Base-by-base conservation (phyloP, 1,284 basidiomycete species). In the Moniliella sp. region DNA sequence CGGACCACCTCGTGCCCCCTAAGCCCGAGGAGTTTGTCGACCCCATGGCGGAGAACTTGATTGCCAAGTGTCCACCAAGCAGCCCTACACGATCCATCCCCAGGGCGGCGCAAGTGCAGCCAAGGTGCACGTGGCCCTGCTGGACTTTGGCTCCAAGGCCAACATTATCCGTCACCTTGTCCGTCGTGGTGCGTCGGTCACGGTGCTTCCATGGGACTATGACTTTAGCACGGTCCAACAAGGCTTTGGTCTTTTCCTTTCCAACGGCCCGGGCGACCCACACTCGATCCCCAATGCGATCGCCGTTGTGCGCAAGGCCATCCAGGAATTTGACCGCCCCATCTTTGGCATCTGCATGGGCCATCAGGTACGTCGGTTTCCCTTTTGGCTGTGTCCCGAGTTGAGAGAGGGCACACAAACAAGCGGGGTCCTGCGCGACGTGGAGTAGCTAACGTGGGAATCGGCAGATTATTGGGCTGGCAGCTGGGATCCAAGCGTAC, bases 261-360 rank as follows among this genome's bases (percentile, higher is more conserved):
- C 80, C 46, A 97, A 97, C 62, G 88, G 91, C 8, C 88, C 88
- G 2, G 88, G 88, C 42, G 83, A 88, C 62, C 91, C 88, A 15
- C 69, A 70, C 48, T 78, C 80, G 45, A 88, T 84, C 64, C 74
- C 75, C 70, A 74, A 81, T 37, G 83, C 83, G 14, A 57, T 76
- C 42, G 73, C 78, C 39, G 72, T 93, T 36, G 72, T 80, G 46
- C 69, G 70, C 50, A 83, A 80, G 11, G 66, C 94, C 34, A 55
- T 71, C 31, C 34, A 49, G 18, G 78, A 88, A 61, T 94, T 86
- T 83, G 65, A 76, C 62, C 78, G 75, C 57, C 88, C 88, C 14
- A 71, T 97, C 32, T 97, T 97, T 53, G 91, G 88, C 37, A 91
- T 97, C 56, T 97, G 88, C 66, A 97, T 97, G 91, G 91, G 50